Evolutionary conservation across 1,139 yeast species (phyloP).

Genomic region (Geotrichum macrosporum): DNA sequence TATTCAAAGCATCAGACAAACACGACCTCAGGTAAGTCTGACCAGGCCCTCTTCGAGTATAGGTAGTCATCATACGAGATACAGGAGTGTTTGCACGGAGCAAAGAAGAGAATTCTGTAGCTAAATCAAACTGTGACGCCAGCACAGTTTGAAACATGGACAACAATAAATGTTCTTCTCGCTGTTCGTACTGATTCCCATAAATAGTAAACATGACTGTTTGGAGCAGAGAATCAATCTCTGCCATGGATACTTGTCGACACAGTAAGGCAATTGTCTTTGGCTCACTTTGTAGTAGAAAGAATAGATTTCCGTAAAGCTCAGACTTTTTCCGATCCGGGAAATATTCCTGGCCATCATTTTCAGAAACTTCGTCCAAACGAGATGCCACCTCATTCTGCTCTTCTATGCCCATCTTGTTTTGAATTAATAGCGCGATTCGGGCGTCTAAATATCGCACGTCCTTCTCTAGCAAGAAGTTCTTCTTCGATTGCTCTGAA

Average conservation of each 20-base stretch:
- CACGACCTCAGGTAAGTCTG: conserved; percentile 41
- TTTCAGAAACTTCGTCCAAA: conserved; percentile 30
- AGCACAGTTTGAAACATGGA: conserved; percentile 42
- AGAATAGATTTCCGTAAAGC: conserved; percentile 40
- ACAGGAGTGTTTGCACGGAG: conserved; percentile 44
- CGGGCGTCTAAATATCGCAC: conserved; percentile 42
- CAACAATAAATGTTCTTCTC: conserved; percentile 42
- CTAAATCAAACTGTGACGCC: conserved; percentile 40
- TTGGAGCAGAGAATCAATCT: conserved; percentile 41
- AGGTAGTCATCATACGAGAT: conserved; percentile 44
- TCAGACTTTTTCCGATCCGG: conserved; percentile 36
- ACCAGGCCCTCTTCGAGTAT: conserved; percentile 44
- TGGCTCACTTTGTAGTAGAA: conserved; percentile 42
- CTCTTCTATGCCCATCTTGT: conserved; percentile 41
- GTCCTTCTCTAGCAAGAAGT: conserved; percentile 42
- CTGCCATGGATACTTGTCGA: conserved; percentile 39
- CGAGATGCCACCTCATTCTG: conserved; percentile 39
- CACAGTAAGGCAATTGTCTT: conserved; percentile 40
- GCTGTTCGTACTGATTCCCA: conserved; percentile 44
- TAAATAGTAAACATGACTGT: conserved; percentile 45
- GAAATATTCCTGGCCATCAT: conserved; percentile 24
- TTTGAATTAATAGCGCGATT: conserved; percentile 42
- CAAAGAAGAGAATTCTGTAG: conserved; percentile 40
- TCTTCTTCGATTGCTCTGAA: conserved; percentile 40
- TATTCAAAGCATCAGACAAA: conserved; percentile 35